These are phyloP conservation scores for Arthroderma sp. DNA, from an alignment of 2,329 filamentous ascomycete species.

Conservation along the genomic window DNA sequence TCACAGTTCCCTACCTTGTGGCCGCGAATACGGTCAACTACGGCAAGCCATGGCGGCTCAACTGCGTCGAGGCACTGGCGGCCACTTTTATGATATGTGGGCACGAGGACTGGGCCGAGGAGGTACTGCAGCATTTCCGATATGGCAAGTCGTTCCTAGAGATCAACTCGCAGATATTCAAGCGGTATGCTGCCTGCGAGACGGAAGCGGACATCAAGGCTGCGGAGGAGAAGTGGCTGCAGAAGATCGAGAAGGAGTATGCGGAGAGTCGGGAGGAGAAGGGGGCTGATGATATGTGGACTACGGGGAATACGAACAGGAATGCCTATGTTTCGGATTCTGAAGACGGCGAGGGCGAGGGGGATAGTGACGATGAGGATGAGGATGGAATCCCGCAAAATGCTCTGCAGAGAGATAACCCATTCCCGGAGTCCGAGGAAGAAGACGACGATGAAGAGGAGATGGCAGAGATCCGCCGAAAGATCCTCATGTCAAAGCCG, in stretches of 20 bases:
- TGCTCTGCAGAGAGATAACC: conserved; percentile 51
- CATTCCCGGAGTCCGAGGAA: conserved; percentile 65
- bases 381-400: conserved; percentile 38
- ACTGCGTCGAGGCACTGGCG: conserved; percentile 89
- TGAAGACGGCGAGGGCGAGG: conserved; percentile 26
- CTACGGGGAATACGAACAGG: conserved; percentile 77
- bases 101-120: conserved; percentile 77
- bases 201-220: conserved; percentile 74
- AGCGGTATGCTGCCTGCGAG: conserved; percentile 70
- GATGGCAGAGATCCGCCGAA: conserved; percentile 83
- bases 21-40: conserved; percentile 97
- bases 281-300: conserved; percentile 64
- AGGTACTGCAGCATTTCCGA: conserved; percentile 69
- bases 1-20: conserved; percentile 74
- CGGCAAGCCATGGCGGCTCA: conserved; percentile 84
- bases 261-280: conserved; percentile 57
- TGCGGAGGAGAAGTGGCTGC: conserved; percentile 77
- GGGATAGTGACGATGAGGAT: conserved; percentile 21
- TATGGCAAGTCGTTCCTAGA: conserved; percentile 82
- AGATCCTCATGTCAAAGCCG: conserved; percentile 81
- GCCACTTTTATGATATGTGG: conserved; percentile 91
- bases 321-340: conserved; percentile 39
- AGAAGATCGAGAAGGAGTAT: conserved; percentile 81
- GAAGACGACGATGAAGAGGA: conserved; percentile 79
- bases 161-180: conserved; percentile 74